Percentiles rank a stretch among this genome's conserved stretches.
These are phyloP conservation scores for Macadamia tetraphylla DNA, from an alignment of 164 flowering plant species.

Conservation along the genomic window DNA sequence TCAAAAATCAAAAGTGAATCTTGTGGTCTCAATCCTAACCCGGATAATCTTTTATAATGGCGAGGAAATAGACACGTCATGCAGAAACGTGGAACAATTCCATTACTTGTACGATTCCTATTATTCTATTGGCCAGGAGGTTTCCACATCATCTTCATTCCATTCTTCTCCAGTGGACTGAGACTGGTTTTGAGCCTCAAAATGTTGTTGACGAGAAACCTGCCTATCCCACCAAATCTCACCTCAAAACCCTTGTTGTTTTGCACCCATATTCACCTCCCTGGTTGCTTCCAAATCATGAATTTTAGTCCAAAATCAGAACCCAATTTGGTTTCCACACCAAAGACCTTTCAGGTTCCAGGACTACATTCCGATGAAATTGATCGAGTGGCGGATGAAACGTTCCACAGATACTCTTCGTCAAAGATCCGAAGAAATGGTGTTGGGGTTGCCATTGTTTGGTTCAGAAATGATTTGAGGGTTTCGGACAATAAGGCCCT, in stretches of 20 bases:
- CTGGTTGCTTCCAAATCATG: slow-evolving; percentile 21
- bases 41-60: no score
- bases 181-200: no score
- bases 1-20: no score
- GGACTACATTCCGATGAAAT: slow-evolving; percentile 31
- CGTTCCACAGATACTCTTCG: slow-evolving; percentile 44
- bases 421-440: slow-evolving; percentile 36
- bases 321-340: slow-evolving; percentile 4
- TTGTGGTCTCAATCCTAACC: no score
- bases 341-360: slow-evolving; percentile 32
- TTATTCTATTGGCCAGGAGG: no score
- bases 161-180: not conserved
- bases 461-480: slow-evolving; percentile 93
- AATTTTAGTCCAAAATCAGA: slow-evolving; percentile 13
- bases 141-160: no score
- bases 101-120: no score
- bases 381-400: slow-evolving; percentile 34
- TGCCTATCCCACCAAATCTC: slow-evolving; percentile 9
- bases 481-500: slow-evolving; percentile 79
- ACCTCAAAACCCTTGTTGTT: slow-evolving; percentile 8
- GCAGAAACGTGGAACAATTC: no score
- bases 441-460: slow-evolving; percentile 63
- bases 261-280: slow-evolving; percentile 3
- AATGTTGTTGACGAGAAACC: slow-evolving; percentile 2
- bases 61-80: no score